A percentile compares a stretch with the other conserved stretches of the same genome.
phyloP scores from a whole-genome alignment of 169 alveolate genomes.

The Perkinsus chesapeaki region DNA sequence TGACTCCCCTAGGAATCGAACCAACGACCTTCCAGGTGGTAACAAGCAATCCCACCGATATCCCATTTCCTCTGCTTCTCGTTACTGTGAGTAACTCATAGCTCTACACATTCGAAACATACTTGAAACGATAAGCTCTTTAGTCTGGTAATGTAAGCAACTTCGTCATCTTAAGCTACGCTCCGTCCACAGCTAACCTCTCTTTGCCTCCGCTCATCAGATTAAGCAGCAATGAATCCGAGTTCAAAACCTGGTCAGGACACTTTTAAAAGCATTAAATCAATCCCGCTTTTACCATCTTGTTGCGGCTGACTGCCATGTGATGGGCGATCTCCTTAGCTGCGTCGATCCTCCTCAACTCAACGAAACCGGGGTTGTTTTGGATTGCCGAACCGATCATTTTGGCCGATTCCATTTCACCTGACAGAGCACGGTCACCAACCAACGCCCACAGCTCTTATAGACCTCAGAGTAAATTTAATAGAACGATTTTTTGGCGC shows the following conservation, averaged over 20 bases:
- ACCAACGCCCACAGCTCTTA: too few species aligned
- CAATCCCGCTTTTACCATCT: slow-evolving; percentile 39
- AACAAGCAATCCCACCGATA: background rate
- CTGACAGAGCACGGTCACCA: background rate
- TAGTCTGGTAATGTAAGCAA: background rate
- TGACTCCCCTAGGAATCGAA: background rate
- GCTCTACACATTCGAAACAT: background rate
- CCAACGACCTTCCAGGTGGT: too few species aligned
- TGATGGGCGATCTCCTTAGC: slow-evolving; percentile 85
- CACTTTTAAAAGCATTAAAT: background rate
- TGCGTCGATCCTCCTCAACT: slow-evolving; percentile 85
- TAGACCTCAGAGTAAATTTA: too few species aligned
- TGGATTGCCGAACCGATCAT: slow-evolving; percentile 55
- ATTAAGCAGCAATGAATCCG: slow-evolving; percentile 32
- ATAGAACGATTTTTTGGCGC: too few species aligned
- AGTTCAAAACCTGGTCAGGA: slow-evolving; percentile 19
- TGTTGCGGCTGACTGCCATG: slow-evolving; percentile 76
- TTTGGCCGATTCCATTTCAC: background rate
- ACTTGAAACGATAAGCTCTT: background rate
- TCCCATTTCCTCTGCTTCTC: background rate
- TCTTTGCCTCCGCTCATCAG: slow-evolving; percentile 8
- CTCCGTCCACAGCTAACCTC: background rate
- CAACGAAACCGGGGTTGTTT: slow-evolving; percentile 68
- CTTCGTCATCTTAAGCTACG: too few species aligned
- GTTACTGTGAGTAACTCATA: background rate